Percentiles rank a stretch among this genome's conserved stretches.
Conservation (phyloP, 768 basidiomycete species). For the Termitomyces sp. region DNA sequence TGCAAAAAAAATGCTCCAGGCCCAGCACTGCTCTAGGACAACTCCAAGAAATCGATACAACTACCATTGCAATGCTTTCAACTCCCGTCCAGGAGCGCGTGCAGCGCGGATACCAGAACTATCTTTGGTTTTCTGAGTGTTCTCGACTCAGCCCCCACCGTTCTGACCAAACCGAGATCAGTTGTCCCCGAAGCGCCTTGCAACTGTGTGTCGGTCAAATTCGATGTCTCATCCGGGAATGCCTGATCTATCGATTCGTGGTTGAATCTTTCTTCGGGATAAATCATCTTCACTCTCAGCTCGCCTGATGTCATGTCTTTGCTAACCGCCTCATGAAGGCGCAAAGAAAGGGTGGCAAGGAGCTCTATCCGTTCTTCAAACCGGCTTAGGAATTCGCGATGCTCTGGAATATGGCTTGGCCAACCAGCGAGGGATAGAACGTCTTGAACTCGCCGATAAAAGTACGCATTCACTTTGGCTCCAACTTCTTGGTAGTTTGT, state of each 20-base stretch:
- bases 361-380: constrained; percentile 6
- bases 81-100: neutral
- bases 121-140: constrained; percentile 13
- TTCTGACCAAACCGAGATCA: constrained; percentile 15
- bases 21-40: neutral
- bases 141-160: neutral
- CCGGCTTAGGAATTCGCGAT: neutral
- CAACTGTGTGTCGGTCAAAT: neutral
- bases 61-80: too few relatives aligned
- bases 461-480: constrained; percentile 5
- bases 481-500: constrained; percentile 8
- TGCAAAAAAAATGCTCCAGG: neutral
- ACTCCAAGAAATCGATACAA: neutral
- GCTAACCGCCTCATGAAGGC: constrained; percentile 11
- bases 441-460: constrained; percentile 8
- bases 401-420: constrained; percentile 8
- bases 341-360: constrained; percentile 8
- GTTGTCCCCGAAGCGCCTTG: constrained; percentile 11
- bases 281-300: constrained; percentile 5
- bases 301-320: constrained; percentile 15
- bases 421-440: constrained; percentile 18
- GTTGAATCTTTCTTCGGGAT: constrained; percentile 9
- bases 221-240: constrained; percentile 11
- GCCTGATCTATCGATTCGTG: constrained; percentile 14
- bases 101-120: constrained; percentile 5